A percentile compares a stretch with the other conserved stretches of the same genome.
Evolutionary conservation across 768 basidiomycete species (phyloP).

Genomic region (Rhodocollybia butyracea): DNA sequence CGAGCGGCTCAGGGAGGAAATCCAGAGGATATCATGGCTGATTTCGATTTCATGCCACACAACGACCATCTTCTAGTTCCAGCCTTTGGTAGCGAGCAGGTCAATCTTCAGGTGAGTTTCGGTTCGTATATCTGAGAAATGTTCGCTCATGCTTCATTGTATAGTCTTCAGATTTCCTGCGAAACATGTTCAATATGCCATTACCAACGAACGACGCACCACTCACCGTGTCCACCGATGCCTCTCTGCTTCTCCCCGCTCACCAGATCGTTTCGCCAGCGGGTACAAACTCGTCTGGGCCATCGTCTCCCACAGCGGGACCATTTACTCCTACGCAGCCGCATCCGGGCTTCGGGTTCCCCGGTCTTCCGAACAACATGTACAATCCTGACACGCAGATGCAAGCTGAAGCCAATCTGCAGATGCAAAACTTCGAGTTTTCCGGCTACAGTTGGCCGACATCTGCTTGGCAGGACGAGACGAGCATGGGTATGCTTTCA

Average conservation of each 20-base stretch:
- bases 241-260: slow-evolving; percentile 34
- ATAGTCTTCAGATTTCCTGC: slow-evolving; percentile 49
- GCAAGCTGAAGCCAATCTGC: slow-evolving; percentile 25
- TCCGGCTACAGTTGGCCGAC: slow-evolving; percentile 31
- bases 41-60: slow-evolving; percentile 54
- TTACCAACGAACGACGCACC: slow-evolving; percentile 17
- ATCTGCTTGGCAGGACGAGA: slow-evolving; percentile 27
- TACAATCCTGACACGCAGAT: slow-evolving; percentile 37
- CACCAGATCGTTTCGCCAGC: slow-evolving; percentile 48
- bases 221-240: slow-evolving; percentile 40
- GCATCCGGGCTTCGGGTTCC: slow-evolving; percentile 21
- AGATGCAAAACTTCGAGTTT: slow-evolving; percentile 33
- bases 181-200: slow-evolving; percentile 39
- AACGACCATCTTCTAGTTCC: slow-evolving; percentile 37
- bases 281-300: slow-evolving; percentile 44
- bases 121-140: slow-evolving; percentile 9
- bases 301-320: slow-evolving; percentile 45
- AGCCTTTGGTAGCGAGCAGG: slow-evolving; percentile 39
- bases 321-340: slow-evolving; percentile 48
- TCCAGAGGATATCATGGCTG: slow-evolving; percentile 37
- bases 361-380: slow-evolving; percentile 20
- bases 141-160: slow-evolving; percentile 7
- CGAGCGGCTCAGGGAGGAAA: slow-evolving; percentile 52
- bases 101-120: slow-evolving; percentile 39
- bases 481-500: slow-evolving; percentile 37